These are phyloP conservation scores for Epichloe bromicola DNA, from an alignment of 2,329 filamentous ascomycete genomes.

Conservation along the genomic window DNA sequence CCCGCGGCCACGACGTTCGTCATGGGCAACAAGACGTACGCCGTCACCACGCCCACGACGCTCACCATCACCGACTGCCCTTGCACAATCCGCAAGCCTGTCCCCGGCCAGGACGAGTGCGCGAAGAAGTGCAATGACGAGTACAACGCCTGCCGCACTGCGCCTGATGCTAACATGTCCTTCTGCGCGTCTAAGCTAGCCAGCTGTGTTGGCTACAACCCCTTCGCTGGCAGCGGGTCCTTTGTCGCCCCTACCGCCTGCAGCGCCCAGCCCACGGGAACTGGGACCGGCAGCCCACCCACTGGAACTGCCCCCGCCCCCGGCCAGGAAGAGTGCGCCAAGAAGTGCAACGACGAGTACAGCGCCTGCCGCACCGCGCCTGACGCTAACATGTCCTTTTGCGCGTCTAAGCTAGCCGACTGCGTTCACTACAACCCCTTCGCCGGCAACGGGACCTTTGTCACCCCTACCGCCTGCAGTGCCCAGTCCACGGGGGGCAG, in stretches of 20 bases:
- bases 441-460: slow-evolving; percentile 4
- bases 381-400: slow-evolving; percentile 12
- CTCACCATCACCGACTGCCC: neutral
- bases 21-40: neutral
- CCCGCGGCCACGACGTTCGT: slow-evolving; percentile 35
- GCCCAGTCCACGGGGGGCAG: neutral
- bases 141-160: slow-evolving; percentile 11
- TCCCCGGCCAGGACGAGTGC: slow-evolving; percentile 4
- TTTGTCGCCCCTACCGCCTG: slow-evolving; percentile 10
- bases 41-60: neutral
- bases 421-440: slow-evolving; percentile 17
- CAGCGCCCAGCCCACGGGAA: neutral
- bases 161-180: slow-evolving; percentile 12
- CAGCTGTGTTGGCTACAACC: slow-evolving; percentile 14
- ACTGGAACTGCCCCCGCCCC: too few species aligned
- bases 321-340: slow-evolving; percentile 7
- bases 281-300: too few species aligned
- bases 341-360: slow-evolving; percentile 9
- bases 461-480: slow-evolving; percentile 10
- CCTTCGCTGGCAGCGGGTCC: slow-evolving; percentile 8
- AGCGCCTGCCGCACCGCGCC: slow-evolving; percentile 10
- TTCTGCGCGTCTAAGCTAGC: slow-evolving; percentile 13
- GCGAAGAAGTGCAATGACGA: slow-evolving; percentile 8
- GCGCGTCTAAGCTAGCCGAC: slow-evolving; percentile 12
- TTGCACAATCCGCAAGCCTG: neutral